phyloP scores from a whole-genome alignment of 2,329 filamentous ascomycete genomes.

The Fulvia fulva region DNA sequence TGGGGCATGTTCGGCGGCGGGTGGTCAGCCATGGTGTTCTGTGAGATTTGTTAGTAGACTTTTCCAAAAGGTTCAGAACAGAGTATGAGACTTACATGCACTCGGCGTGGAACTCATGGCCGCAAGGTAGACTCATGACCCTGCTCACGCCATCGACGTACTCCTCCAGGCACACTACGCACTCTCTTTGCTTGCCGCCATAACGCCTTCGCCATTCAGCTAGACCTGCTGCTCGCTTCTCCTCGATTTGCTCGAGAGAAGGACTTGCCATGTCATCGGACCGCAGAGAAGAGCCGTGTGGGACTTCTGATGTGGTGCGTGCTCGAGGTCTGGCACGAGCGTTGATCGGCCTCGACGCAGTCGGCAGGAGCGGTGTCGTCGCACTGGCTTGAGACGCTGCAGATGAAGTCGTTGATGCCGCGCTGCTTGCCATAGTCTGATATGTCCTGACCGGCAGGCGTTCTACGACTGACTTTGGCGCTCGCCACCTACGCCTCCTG shows the following conservation, averaged over 20 bases:
- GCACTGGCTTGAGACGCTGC: conserved; percentile 34
- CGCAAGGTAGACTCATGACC: conserved; percentile 96
- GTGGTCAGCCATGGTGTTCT: conserved; percentile 97
- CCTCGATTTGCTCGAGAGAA: conserved; percentile 41
- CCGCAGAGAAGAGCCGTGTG: conserved; percentile 32
- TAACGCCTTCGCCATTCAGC: conserved; percentile 56
- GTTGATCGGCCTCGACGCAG: conserved; percentile 18
- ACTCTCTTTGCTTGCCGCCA: conserved; percentile 70
- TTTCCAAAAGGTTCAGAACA: background rate
- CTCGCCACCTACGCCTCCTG: conserved; percentile 83
- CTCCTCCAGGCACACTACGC: conserved; percentile 93
- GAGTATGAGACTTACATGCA: conserved; percentile 81
- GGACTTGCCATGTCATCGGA: conserved; percentile 26
- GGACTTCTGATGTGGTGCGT: conserved; percentile 59
- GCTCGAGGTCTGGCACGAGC: conserved; percentile 57
- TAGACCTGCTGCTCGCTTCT: conserved; percentile 50
- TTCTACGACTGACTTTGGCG: conserved; percentile 95
- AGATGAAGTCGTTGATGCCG: conserved; percentile 36
- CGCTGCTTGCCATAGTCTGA: conserved; percentile 70
- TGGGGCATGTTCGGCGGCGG: conserved; percentile 91
- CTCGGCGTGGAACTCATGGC: conserved; percentile 94
- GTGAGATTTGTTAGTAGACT: conserved; percentile 1
- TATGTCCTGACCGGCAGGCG: conserved; percentile 93
- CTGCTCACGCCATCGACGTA: conserved; percentile 90
- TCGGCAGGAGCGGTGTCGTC: conserved; percentile 75